Evolutionary conservation across 1,139 yeast species (phyloP).

Genomic region (Eremothecium gossypii): DNA sequence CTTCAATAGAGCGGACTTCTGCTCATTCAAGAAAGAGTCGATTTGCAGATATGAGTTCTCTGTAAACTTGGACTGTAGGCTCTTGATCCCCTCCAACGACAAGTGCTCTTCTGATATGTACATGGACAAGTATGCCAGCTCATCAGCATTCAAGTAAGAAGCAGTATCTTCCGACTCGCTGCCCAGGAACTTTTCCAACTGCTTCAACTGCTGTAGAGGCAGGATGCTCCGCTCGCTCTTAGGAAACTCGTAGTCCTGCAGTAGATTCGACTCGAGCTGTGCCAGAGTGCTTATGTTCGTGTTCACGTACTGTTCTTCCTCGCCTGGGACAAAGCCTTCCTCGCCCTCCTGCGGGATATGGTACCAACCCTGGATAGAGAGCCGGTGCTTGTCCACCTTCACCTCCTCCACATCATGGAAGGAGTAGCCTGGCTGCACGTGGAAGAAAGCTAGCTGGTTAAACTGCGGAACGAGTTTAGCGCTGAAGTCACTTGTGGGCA

Average conservation of each 20-base stretch:
- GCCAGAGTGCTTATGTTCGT: constrained; percentile 73
- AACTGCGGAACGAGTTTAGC: constrained; percentile 79
- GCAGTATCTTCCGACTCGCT: constrained; percentile 7
- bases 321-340: constrained; percentile 71
- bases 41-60: constrained; percentile 67
- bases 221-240: constrained; percentile 34
- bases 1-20: constrained; percentile 42
- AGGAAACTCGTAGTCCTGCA: constrained; percentile 79
- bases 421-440: constrained; percentile 90
- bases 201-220: constrained; percentile 25
- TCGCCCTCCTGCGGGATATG: constrained; percentile 95
- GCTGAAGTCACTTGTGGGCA: constrained; percentile 71
- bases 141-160: constrained; percentile 26
- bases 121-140: constrained; percentile 38
- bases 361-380: constrained; percentile 97
- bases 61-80: constrained; percentile 44
- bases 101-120: constrained; percentile 54
- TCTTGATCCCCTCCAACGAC: constrained; percentile 33
- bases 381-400: constrained; percentile 74
- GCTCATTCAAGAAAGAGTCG: constrained; percentile 48
- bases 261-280: constrained; percentile 66
- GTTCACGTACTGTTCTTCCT: constrained; percentile 53
- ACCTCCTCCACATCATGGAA: constrained; percentile 99
- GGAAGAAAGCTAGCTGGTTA: constrained; percentile 92
- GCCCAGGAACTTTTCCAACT: constrained; percentile 14